Evolutionary conservation across 2,329 filamentous ascomycete genomes (phyloP).

Genomic region (Xylaria arbuscula): DNA sequence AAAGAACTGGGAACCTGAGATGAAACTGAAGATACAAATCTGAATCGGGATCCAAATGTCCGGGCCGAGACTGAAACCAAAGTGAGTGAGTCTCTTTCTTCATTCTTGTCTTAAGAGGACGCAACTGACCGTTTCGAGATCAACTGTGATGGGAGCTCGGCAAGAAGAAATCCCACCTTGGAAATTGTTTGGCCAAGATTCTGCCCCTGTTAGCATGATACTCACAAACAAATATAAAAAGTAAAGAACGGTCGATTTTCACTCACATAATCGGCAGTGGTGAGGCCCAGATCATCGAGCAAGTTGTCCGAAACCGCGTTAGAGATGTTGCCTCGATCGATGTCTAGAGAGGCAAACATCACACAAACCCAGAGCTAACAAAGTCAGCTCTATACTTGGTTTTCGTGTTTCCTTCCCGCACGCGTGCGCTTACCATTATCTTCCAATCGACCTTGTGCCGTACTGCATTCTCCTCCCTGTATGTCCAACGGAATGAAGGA

Average conservation of each 20-base stretch:
- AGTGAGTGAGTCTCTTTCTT: constrained; percentile 23
- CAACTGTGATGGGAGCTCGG: constrained; percentile 42
- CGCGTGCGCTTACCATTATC: constrained; percentile 49
- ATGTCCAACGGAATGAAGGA: constrained; percentile 52
- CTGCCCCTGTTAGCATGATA: constrained; percentile 35
- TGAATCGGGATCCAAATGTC: constrained; percentile 47
- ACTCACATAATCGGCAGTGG: constrained; percentile 48
- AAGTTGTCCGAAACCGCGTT: constrained; percentile 53
- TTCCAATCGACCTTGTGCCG: constrained; percentile 53
- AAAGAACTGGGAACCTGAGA: constrained; percentile 46
- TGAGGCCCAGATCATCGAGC: constrained; percentile 48
- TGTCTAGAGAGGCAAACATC: constrained; percentile 45
- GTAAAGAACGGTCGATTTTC: background rate
- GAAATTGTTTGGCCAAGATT: constrained; percentile 50
- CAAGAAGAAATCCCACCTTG: constrained; percentile 43
- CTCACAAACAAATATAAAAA: constrained; percentile 4
- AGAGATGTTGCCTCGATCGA: constrained; percentile 42
- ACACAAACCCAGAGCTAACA: constrained; percentile 48
- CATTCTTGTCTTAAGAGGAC: background rate
- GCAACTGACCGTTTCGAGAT: constrained; percentile 44
- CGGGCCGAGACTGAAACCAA: constrained; percentile 42
- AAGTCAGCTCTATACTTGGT: constrained; percentile 22
- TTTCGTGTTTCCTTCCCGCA: background rate
- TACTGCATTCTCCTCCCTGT: constrained; percentile 51
- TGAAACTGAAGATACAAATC: constrained; percentile 45